These are phyloP conservation scores for Setaria viridis DNA, from an alignment of 202 grass and related monocot genomes.

Conservation along the genomic window DNA sequence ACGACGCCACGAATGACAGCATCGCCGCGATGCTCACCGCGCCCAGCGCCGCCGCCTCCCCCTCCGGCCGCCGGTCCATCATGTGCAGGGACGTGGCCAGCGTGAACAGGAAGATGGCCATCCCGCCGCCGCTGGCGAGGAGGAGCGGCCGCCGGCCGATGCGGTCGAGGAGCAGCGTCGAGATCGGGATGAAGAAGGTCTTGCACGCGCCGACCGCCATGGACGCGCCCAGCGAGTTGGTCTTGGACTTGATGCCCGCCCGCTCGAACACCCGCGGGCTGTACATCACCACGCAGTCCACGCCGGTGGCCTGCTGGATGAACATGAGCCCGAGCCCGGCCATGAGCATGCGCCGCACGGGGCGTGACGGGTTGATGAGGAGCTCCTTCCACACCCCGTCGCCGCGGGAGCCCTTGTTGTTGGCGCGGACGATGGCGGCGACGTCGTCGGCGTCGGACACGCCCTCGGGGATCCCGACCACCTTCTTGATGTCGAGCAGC, in stretches of 20 bases:
- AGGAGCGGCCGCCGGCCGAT: slow-evolving; percentile 81
- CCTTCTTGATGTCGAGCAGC: slow-evolving; percentile 67
- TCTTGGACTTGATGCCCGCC: slow-evolving; percentile 67
- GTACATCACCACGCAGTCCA: slow-evolving; percentile 87
- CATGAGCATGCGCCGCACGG: slow-evolving; percentile 69
- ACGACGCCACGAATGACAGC: slow-evolving; percentile 88
- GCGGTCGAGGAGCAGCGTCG: slow-evolving; percentile 80
- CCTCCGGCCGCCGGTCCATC: slow-evolving; percentile 54
- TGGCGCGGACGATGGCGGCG: slow-evolving; percentile 38
- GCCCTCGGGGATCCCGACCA: slow-evolving; percentile 59
- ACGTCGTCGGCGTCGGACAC: slow-evolving; percentile 54
- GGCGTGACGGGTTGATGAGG: slow-evolving; percentile 56
- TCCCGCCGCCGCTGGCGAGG: slow-evolving; percentile 76
- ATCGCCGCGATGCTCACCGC: slow-evolving; percentile 72
- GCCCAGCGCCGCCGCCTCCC: slow-evolving; percentile 61
- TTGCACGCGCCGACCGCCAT: slow-evolving; percentile 86
- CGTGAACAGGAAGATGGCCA: slow-evolving; percentile 73
- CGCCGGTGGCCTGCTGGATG: slow-evolving; percentile 86
- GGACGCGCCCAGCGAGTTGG: slow-evolving; percentile 68
- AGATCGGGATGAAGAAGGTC: slow-evolving; percentile 77
- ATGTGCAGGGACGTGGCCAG: slow-evolving; percentile 59
- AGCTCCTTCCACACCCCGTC: slow-evolving; percentile 79
- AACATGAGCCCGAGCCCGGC: slow-evolving; percentile 72
- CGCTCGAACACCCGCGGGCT: slow-evolving; percentile 78
- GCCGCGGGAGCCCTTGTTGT: background rate